phyloP scores from a whole-genome alignment of 768 basidiomycete genomes.

The Termitomyces titanicus region DNA sequence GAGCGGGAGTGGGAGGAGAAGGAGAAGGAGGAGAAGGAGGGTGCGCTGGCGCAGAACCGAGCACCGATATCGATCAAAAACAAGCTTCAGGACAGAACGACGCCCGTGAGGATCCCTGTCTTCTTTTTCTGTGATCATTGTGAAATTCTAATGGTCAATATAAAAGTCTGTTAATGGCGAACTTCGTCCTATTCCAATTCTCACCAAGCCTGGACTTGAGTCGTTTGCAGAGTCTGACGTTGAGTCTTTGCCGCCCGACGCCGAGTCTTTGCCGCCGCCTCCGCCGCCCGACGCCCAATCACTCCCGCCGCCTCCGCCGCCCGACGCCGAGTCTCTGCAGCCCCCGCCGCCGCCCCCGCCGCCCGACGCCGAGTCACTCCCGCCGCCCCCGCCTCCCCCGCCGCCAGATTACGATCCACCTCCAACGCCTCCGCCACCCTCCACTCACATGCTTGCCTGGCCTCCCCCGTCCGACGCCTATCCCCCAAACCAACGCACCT shows the following conservation, averaged over 20 bases:
- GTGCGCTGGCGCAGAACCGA: slow-evolving; percentile 24
- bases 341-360: slow-evolving; percentile 22
- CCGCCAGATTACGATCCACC: slow-evolving; percentile 23
- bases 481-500: slow-evolving; percentile 32
- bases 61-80: slow-evolving; percentile 35
- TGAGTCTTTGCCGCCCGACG: no score
- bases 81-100: no score
- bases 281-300: not conserved
- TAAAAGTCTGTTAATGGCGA: no score
- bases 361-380: slow-evolving; percentile 12
- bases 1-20: not conserved
- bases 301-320: slow-evolving; percentile 3
- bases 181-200: no score
- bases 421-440: slow-evolving; percentile 26
- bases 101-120: slow-evolving; percentile 19
- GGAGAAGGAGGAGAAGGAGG: slow-evolving; percentile 1
- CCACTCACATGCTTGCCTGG: slow-evolving; percentile 31
- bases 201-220: no score
- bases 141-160: no score
- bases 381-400: slow-evolving; percentile 23
- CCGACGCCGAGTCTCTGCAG: slow-evolving; percentile 5
- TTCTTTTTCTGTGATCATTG: slow-evolving; percentile 10
- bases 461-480: slow-evolving; percentile 17
- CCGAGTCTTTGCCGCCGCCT: no score
- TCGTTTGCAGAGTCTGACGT: no score